Conservation (phyloP, 2,329 filamentous ascomycete genomes). For the Aspergillus brasiliensis region DNA sequence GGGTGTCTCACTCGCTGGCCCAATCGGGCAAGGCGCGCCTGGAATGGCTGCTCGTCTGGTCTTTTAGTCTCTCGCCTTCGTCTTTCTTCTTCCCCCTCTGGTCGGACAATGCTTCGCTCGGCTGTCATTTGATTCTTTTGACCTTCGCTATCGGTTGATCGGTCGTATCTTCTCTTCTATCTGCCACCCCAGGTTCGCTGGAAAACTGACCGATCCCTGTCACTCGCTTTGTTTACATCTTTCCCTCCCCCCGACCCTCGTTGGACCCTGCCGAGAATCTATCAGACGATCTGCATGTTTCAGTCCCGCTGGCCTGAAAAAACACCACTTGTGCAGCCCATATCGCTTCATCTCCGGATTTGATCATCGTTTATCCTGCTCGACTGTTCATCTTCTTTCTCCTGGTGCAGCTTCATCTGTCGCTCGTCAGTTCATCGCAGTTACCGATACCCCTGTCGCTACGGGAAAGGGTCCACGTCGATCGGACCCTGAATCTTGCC, state of each 20-base stretch:
- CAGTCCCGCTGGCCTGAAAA: conserved; percentile 17
- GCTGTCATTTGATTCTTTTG: conserved; percentile 8
- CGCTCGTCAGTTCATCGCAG: neutral
- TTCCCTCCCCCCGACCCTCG: conserved; percentile 10
- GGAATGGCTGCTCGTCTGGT: conserved; percentile 3
- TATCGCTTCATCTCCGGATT: neutral
- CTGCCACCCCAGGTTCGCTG: neutral
- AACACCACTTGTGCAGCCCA: conserved; percentile 6
- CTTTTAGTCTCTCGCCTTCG: conserved; percentile 14
- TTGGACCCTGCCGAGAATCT: conserved; percentile 16
- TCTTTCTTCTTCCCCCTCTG: conserved; percentile 12
- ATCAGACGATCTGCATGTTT: conserved; percentile 25
- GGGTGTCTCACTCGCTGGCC: conserved; percentile 23
- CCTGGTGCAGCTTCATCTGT: neutral
- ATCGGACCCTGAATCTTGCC: conserved; percentile 11
- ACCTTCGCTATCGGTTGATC: neutral
- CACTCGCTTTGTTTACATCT: conserved; percentile 28
- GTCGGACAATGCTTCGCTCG: neutral
- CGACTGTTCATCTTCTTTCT: neutral
- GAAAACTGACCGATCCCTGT: conserved; percentile 12
- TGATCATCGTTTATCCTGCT: neutral
- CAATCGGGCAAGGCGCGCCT: conserved; percentile 16
- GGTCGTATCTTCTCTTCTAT: neutral
- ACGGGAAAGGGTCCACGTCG: conserved; percentile 6
- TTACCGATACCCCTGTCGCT: neutral